Percentiles rank a stretch among this genome's conserved stretches.
Conservation (phyloP, 2,329 filamentous ascomycete species). For the Fusarium circinatum region DNA sequence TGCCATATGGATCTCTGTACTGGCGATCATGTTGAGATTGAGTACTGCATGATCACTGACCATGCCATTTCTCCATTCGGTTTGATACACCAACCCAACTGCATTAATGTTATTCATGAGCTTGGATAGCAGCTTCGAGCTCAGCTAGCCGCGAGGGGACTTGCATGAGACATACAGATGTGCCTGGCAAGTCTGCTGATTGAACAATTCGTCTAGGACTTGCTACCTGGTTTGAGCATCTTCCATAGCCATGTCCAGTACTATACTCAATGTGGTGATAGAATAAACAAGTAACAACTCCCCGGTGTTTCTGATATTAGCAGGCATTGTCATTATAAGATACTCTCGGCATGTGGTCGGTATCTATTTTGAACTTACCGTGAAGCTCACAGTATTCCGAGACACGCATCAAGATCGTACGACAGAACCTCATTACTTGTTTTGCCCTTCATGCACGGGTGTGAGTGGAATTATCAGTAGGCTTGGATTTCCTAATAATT, state of each 20-base stretch:
- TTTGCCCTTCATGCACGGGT: neutral
- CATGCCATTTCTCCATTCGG: neutral
- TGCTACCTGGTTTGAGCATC: neutral
- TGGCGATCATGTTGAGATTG: constrained; percentile 8
- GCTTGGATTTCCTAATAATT: neutral
- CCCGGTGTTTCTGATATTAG: neutral
- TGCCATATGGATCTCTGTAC: neutral
- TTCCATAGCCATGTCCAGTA: neutral
- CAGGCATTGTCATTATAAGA: neutral
- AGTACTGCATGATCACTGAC: neutral
- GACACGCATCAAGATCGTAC: neutral
- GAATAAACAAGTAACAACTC: neutral
- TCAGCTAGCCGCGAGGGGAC: neutral
- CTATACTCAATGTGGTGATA: neutral
- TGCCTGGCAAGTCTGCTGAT: neutral
- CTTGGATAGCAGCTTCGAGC: neutral
- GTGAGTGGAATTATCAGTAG: neutral
- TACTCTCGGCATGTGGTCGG: neutral
- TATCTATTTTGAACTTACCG: neutral
- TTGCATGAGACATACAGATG: neutral
- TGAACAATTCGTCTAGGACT: neutral
- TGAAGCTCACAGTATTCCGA: neutral
- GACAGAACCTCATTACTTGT: neutral
- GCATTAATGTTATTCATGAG: neutral
- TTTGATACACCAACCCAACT: neutral